Evolutionary conservation across 805 yeast species (phyloP).

Genomic region (Nakazawaea wickerhamii): DNA sequence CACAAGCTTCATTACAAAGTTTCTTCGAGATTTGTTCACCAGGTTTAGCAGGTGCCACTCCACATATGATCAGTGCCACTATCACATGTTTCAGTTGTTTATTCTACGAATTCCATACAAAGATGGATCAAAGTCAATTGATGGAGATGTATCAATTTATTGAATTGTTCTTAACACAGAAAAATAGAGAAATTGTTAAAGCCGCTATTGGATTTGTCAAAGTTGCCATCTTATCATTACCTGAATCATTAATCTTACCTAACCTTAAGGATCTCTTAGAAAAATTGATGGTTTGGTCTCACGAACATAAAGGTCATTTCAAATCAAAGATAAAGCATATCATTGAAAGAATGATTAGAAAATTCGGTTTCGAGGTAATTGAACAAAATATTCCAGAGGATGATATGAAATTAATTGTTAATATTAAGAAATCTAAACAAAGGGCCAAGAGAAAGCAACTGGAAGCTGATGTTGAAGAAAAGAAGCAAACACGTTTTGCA

Average conservation of each 20-base stretch:
- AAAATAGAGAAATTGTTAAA: slow-evolving; percentile 89
- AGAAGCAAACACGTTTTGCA: slow-evolving; percentile 40
- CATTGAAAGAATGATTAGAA: slow-evolving; percentile 83
- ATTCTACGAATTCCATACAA: slow-evolving; percentile 76
- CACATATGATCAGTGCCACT: slow-evolving; percentile 96
- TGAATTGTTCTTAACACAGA: slow-evolving; percentile 84
- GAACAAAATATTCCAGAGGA: slow-evolving; percentile 85
- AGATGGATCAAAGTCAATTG: slow-evolving; percentile 53
- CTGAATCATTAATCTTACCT: slow-evolving; percentile 66
- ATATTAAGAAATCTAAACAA: slow-evolving; percentile 80
- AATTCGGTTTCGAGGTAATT: slow-evolving; percentile 84
- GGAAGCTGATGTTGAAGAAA: slow-evolving; percentile 24
- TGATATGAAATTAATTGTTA: slow-evolving; percentile 75
- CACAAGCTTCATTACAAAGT: slow-evolving; percentile 68
- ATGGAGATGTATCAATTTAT: slow-evolving; percentile 80
- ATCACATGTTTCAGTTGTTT: slow-evolving; percentile 86
- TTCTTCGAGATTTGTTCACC: slow-evolving; percentile 92
- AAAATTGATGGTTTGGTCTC: slow-evolving; percentile 85
- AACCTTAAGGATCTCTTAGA: slow-evolving; percentile 61
- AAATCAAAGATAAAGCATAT: slow-evolving; percentile 90
- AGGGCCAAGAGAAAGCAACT: slow-evolving; percentile 73
- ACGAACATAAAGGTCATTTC: slow-evolving; percentile 94
- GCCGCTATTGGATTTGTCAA: slow-evolving; percentile 92
- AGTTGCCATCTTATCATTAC: slow-evolving; percentile 77
- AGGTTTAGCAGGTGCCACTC: slow-evolving; percentile 89